phyloP scores from a whole-genome alignment of 192 early-diverging fungal species.

The Dissophora ornata region DNA sequence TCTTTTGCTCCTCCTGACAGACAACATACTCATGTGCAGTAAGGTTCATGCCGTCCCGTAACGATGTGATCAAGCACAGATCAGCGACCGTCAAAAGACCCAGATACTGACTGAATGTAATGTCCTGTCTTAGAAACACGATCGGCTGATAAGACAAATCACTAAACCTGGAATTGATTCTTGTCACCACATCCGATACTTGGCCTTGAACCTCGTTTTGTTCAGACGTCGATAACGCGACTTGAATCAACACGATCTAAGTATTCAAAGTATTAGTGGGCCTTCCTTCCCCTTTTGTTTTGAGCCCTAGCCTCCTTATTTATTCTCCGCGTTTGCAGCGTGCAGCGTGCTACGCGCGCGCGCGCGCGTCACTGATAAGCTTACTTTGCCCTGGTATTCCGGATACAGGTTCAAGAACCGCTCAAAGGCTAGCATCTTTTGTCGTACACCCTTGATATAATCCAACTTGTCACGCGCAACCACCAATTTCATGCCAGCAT shows the following conservation, averaged over 20 bases:
- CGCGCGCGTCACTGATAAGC: no score
- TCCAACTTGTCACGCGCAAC: conserved; percentile 97
- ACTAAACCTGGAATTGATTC: conserved; percentile 93
- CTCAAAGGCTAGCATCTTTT: conserved; percentile 95
- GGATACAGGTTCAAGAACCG: conserved; percentile 87
- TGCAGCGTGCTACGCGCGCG: no score
- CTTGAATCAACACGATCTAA: conserved; percentile 95
- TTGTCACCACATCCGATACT: conserved; percentile 89
- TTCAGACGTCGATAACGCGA: conserved; percentile 91
- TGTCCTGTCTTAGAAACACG: conserved; percentile 90
- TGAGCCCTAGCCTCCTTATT: no score
- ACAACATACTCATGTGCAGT: conserved; percentile 95
- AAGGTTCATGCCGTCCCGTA: conserved; percentile 98
- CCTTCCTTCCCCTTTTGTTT: no score
- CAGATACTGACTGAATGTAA: conserved; percentile 91
- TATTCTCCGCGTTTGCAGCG: no score
- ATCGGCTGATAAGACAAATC: conserved; percentile 92
- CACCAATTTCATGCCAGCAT: conserved; percentile 92
- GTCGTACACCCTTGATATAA: conserved; percentile 94
- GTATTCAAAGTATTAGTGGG: no score
- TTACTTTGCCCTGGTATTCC: conserved; percentile 86
- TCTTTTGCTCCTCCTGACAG: conserved; percentile 86
- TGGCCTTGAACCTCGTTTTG: conserved; percentile 89
- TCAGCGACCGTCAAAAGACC: conserved; percentile 90
- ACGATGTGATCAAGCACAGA: conserved; percentile 87